Base-by-base conservation (phyloP, 352 stramenopile genomes). In the Phytophthora sojae region DNA sequence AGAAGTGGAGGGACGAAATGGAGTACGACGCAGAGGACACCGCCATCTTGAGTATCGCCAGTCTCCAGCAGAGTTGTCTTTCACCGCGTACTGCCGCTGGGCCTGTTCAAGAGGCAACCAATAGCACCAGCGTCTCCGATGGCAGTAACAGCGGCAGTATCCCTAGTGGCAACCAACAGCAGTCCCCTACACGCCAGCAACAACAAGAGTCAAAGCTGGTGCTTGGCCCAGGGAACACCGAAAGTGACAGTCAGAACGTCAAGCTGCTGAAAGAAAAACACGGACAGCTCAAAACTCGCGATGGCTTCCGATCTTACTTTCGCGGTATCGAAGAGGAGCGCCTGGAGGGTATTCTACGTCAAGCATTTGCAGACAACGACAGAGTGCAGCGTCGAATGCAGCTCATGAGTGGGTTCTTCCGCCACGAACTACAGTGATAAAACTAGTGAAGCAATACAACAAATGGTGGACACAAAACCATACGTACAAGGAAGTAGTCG, bases 1-100 rank as follows among this genome's bases (percentile, higher is more conserved):
- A 91, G 57, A 81, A 82, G 37, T 94, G 86, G 85, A 74, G 83
- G n/a, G 84, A 94, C 53, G 71, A 89, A 56, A 85, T 89, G 79
- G 81, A 90, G 35, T 75, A 82, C 25, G 57, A 80, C 57, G 67
- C 75, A 3, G 69, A 75, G 39, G 61, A 78, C 44, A 69, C 49
- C 5, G 55, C 37, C 6, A 55, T 73, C 26, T 49, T 77, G 17
- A 77, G 51, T 32, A 39, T 77, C 26, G n/a, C 55, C 14, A 64
- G 64, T 50, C 54, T 77, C 39, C 78, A 82, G 42, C 75, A 71
- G 17, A 67, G 42, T 19, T 83, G 73, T 45, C 47, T 78, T 19
- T 79, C 76, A 15, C 70, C 73, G 4, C 67, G 64, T 30, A 47
- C 17, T 3, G 21, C 11, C 21, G 14, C 29, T 47, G 21, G 6